A percentile compares a stretch with the other conserved stretches of the same genome.
Conservation (phyloP, 371 early-diverging fungal genomes). For the Rhizopus arrhizus region DNA sequence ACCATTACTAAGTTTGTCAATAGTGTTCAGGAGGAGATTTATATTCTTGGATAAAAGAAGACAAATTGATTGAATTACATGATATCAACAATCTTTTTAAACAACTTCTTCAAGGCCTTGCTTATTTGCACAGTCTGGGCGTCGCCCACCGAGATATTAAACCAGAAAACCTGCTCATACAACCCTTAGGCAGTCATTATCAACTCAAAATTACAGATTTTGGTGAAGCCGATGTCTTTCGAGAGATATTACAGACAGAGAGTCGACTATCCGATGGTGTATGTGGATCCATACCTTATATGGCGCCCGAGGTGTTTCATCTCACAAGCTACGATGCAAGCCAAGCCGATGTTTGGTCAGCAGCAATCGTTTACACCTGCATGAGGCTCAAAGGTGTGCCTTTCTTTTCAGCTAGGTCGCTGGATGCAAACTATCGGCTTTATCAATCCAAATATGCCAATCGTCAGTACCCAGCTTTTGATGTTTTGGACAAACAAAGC, state of each 20-base stretch:
- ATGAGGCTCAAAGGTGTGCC: constrained; percentile 77
- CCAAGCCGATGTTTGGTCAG: constrained; percentile 83
- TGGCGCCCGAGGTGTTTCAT: constrained; percentile 82
- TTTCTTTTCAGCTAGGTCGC: constrained; percentile 50
- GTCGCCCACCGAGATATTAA: constrained; percentile 87
- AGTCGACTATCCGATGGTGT: constrained; percentile 64
- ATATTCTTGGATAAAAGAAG: constrained; percentile 51
- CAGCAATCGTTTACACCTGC: constrained; percentile 80
- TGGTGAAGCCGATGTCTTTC: constrained; percentile 92
- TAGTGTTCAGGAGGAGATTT: constrained; percentile 67
- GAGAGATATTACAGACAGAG: constrained; percentile 62
- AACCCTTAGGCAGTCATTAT: constrained; percentile 39
- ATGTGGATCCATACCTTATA: constrained; percentile 89
- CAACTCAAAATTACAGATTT: constrained; percentile 96
- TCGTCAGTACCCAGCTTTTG: constrained; percentile 57
- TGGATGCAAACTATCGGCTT: constrained; percentile 70
- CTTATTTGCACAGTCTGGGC: constrained; percentile 93
- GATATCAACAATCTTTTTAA: constrained; percentile 60
- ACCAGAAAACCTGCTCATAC: constrained; percentile 91
- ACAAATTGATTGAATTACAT: constrained; percentile 34
- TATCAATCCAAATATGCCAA: constrained; percentile 37
- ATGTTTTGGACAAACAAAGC: constrained; percentile 23
- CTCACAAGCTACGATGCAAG: constrained; percentile 66
- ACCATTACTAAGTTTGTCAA: too few relatives aligned
- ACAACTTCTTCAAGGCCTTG: constrained; percentile 92